Conservation (phyloP, 768 basidiomycete genomes). For the Pleurotus cornucopiae region DNA sequence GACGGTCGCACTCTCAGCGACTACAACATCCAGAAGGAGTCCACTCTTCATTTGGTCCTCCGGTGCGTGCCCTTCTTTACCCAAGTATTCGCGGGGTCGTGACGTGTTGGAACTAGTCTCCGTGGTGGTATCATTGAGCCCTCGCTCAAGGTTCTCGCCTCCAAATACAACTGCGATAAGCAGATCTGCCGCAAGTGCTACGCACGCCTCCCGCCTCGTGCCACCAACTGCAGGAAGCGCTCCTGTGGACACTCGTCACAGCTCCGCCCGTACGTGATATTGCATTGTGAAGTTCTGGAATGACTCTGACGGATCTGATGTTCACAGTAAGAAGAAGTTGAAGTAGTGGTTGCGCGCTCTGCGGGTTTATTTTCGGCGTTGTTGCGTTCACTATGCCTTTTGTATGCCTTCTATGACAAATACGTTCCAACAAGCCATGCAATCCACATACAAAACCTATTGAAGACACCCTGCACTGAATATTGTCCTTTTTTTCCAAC, state of each 20-base stretch:
- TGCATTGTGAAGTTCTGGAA: background rate
- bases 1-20: slow-evolving; percentile 95
- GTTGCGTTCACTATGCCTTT: slow-evolving; percentile 8
- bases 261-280: slow-evolving; percentile 76
- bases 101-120: slow-evolving; percentile 47
- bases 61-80: slow-evolving; percentile 51
- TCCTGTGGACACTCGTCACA: slow-evolving; percentile 88
- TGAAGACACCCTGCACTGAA: too few species aligned
- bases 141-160: slow-evolving; percentile 93
- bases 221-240: slow-evolving; percentile 98
- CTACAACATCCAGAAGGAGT: slow-evolving; percentile 99
- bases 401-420: slow-evolving; percentile 10
- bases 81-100: background rate
- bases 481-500: too few species aligned
- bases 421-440: background rate
- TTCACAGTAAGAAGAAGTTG: slow-evolving; percentile 86
- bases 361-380: background rate
- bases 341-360: slow-evolving; percentile 52
- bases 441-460: background rate
- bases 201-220: slow-evolving; percentile 97
- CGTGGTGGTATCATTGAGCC: slow-evolving; percentile 99
- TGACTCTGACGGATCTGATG: background rate
- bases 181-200: slow-evolving; percentile 99
- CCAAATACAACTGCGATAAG: slow-evolving; percentile 99
- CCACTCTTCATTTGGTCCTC: slow-evolving; percentile 95